Evolutionary conservation across 2,329 filamentous ascomycete genomes (phyloP).

Genomic region (Xylariaceae sp.): DNA sequence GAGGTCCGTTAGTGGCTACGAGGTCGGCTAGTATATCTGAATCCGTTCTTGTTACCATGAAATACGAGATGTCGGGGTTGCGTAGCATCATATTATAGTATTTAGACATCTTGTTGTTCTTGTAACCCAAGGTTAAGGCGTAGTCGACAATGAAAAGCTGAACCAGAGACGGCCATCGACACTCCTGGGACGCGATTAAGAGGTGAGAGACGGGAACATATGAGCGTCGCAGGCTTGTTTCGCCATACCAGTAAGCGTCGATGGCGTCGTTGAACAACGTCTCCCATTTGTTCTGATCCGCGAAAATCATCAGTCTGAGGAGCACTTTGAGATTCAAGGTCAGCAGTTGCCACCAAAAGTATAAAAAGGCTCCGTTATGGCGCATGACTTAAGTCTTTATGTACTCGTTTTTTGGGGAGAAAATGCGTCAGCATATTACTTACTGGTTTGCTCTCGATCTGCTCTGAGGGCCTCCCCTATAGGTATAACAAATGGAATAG

Average conservation of each 20-base stretch:
- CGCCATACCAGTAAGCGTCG: not conserved
- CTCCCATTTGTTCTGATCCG: conserved; percentile 1
- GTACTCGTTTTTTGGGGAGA: no score
- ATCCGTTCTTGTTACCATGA: not conserved
- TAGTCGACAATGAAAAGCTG: not conserved
- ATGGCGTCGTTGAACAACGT: conserved; percentile 4
- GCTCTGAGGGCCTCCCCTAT: no score
- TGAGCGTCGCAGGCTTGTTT: not conserved
- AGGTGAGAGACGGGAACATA: not conserved
- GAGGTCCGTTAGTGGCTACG: not conserved
- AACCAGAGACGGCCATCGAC: not conserved
- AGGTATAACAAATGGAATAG: no score
- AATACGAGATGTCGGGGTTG: not conserved
- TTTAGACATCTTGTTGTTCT: not conserved
- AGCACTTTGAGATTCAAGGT: not conserved
- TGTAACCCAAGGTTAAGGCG: not conserved
- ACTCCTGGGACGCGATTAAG: not conserved
- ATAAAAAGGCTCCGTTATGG: not conserved
- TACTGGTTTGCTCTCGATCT: no score
- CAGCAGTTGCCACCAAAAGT: not conserved
- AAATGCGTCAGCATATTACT: no score
- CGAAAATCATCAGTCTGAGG: not conserved
- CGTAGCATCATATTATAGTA: not conserved
- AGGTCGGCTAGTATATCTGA: not conserved
- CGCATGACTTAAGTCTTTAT: no score